Percentiles rank a stretch among this genome's conserved stretches.
phyloP scores from a whole-genome alignment of 108 stramenopile genomes.

The Discostella pseudostelligera region DNA sequence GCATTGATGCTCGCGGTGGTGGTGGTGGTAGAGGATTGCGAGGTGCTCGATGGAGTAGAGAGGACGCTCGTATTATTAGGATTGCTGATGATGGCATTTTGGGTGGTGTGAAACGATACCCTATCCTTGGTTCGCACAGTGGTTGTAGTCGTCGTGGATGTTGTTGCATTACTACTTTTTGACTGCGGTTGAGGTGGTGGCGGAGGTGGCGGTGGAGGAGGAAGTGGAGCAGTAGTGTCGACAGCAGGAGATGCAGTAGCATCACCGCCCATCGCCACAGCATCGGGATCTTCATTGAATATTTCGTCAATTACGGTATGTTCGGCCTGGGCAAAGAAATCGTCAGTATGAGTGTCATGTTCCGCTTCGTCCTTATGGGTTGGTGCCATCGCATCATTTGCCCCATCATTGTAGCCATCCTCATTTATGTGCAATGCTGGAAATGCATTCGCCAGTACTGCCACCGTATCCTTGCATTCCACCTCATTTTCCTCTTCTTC shows the following conservation, averaged over 20 bases:
- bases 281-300: slow-evolving; percentile 8
- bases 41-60: too few species aligned
- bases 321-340: slow-evolving; percentile 35
- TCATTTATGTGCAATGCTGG: not conserved
- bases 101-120: slow-evolving; percentile 7
- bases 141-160: not conserved
- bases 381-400: not conserved
- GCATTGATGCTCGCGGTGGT: not conserved
- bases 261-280: not conserved
- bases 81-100: not conserved
- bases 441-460: not conserved
- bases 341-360: slow-evolving; percentile 8
- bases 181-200: not conserved
- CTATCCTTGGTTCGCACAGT: slow-evolving; percentile 7
- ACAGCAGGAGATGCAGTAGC: not conserved
- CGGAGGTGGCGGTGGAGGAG: not conserved
- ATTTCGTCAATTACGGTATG: slow-evolving; percentile 30
- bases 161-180: not conserved
- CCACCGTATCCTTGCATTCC: not conserved
- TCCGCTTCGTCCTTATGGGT: slow-evolving; percentile 11
- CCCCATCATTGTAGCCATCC: not conserved
- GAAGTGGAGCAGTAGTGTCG: not conserved
- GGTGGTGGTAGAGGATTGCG: too few species aligned
- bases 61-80: too few species aligned
- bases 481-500: not conserved